Evolutionary conservation across 2,329 filamentous ascomycete species (phyloP).

Genomic region (Talaromyces sp.): DNA sequence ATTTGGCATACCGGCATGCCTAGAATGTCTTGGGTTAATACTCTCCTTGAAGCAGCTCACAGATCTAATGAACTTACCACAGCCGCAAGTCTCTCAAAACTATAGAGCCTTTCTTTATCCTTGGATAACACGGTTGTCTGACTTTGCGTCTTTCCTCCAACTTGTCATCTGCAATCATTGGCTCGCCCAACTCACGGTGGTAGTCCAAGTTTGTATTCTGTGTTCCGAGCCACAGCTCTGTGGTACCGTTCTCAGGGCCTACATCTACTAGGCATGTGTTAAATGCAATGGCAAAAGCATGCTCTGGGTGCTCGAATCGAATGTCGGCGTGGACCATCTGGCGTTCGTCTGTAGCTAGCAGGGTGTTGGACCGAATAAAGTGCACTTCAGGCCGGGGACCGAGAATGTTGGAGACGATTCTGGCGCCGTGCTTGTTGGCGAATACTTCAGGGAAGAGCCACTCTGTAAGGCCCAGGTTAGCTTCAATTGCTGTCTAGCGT

Average conservation of each 20-base stretch:
- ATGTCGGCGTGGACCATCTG: constrained; percentile 3
- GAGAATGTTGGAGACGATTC: constrained; percentile 4
- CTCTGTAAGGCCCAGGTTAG: background rate
- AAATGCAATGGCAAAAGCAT: background rate
- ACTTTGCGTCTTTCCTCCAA: constrained; percentile 18
- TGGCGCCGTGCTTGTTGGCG: constrained; percentile 4
- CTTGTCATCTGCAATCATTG: constrained; percentile 1
- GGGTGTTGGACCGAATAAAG: constrained; percentile 6
- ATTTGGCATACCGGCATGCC: constrained; percentile 30
- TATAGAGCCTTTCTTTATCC: constrained; percentile 20
- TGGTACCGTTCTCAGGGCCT: constrained; percentile 3
- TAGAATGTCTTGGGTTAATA: background rate
- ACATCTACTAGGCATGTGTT: background rate
- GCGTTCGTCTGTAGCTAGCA: constrained; percentile 1
- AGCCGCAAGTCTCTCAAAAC: constrained; percentile 25
- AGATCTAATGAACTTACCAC: constrained; percentile 13
- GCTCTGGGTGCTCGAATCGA: constrained; percentile 2
- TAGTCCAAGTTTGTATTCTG: constrained; percentile 4
- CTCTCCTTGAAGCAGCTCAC: background rate
- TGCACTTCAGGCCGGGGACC: constrained; percentile 4
- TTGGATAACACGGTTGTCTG: constrained; percentile 23
- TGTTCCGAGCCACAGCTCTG: constrained; percentile 4
- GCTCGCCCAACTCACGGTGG: constrained; percentile 3
- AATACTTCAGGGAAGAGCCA: constrained; percentile 3
- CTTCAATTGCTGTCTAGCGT: background rate